A percentile compares a stretch with the other conserved stretches of the same genome.
These are phyloP conservation scores for Pterula multifida DNA, from an alignment of 1,284 basidiomycete genomes.

Conservation along the genomic window DNA sequence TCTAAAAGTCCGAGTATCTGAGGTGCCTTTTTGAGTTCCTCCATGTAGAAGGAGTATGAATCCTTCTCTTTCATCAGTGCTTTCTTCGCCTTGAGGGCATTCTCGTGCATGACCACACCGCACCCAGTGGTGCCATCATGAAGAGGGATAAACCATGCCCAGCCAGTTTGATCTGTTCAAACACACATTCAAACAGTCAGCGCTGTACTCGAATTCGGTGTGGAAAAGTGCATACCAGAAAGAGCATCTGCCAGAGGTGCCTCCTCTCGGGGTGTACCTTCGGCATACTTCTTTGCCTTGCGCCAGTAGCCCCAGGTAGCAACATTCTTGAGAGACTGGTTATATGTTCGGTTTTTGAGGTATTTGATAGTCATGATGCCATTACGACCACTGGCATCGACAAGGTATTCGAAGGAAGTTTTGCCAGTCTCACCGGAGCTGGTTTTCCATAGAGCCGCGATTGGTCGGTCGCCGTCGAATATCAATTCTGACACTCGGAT, in stretches of 20 bases:
- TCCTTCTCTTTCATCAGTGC: constrained; percentile 12
- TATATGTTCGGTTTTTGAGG: constrained; percentile 33
- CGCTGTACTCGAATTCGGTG: not conserved
- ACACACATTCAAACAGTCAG: not conserved
- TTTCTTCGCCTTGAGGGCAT: constrained; percentile 21
- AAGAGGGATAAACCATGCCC: constrained; percentile 57
- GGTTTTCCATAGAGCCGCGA: constrained; percentile 14
- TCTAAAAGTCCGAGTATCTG: constrained; percentile 29
- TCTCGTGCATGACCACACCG: constrained; percentile 43
- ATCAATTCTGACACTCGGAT: constrained; percentile 20
- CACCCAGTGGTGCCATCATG: constrained; percentile 42
- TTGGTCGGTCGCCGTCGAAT: constrained; percentile 17
- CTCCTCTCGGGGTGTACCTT: constrained; percentile 21
- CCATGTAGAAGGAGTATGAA: constrained; percentile 24
- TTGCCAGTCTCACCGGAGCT: constrained; percentile 14
- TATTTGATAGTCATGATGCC: constrained; percentile 34
- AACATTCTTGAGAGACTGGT: constrained; percentile 30
- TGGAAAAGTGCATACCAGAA: constrained; percentile 19
- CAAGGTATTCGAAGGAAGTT: constrained; percentile 33
- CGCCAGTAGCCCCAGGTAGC: constrained; percentile 33
- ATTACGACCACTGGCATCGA: constrained; percentile 35
- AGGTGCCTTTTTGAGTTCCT: constrained; percentile 32
- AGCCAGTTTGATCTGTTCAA: constrained; percentile 41
- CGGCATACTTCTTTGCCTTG: constrained; percentile 21
- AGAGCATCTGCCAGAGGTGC: constrained; percentile 35